phyloP scores from a whole-genome alignment of 768 basidiomycete species.

The Clitopilus hobsonii region DNA sequence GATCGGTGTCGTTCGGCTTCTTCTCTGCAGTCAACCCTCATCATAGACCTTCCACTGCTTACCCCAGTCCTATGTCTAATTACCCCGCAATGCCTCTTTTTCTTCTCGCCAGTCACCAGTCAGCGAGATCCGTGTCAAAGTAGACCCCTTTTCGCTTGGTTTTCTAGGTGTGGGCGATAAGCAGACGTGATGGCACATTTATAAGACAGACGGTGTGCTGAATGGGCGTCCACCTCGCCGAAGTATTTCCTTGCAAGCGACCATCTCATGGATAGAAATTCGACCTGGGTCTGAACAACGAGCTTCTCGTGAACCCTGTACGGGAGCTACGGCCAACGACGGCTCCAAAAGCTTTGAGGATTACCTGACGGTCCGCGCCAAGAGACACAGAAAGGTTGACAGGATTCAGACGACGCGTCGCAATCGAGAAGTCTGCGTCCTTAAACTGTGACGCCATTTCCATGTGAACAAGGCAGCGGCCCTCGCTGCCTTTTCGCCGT shows the following conservation, averaged over 20 bases:
- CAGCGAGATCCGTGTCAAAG: not conserved
- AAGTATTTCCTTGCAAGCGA: not conserved
- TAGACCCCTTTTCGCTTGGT: not conserved
- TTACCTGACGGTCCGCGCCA: not conserved
- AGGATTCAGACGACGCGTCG: not conserved
- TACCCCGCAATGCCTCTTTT: not conserved
- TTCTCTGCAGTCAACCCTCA: not conserved
- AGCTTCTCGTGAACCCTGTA: too few relatives aligned
- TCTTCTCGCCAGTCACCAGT: not conserved
- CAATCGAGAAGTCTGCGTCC: not conserved
- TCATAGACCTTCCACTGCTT: not conserved
- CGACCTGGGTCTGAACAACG: too few relatives aligned
- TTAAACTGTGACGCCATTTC: not conserved
- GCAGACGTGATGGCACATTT: not conserved
- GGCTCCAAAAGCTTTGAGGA: not conserved
- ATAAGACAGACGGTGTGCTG: not conserved
- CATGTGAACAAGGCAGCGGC: not conserved
- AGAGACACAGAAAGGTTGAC: not conserved
- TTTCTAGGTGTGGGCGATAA: too few relatives aligned
- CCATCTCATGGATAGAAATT: not conserved
- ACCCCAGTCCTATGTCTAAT: not conserved
- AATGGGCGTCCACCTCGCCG: not conserved
- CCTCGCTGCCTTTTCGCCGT: slow-evolving; percentile 6
- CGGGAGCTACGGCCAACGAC: too few relatives aligned
- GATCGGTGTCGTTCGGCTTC: too few relatives aligned